A percentile compares a stretch with the other conserved stretches of the same genome.
Conservation (phyloP, 148 eudicot species). For the Oxyria digyna region DNA sequence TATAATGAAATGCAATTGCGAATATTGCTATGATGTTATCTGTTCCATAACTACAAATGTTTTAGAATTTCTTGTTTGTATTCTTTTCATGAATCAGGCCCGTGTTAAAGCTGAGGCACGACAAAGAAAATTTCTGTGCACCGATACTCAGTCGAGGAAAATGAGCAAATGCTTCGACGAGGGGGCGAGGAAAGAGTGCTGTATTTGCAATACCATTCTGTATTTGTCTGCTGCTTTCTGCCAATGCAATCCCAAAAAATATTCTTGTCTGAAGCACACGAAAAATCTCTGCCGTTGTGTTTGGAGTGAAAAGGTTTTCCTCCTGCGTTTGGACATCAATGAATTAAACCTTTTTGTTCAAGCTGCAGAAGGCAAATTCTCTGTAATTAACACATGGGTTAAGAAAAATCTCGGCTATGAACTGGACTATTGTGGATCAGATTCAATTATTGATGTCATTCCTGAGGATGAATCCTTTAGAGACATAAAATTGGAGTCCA, state of each 20-base stretch:
- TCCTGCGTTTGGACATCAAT: conserved; percentile 30
- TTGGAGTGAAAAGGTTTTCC: conserved; percentile 39
- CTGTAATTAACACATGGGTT: conserved; percentile 31
- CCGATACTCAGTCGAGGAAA: conserved; percentile 24
- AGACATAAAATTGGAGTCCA: conserved; percentile 6
- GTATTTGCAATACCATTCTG: conserved; percentile 40
- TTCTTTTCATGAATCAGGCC: conserved; percentile 17
- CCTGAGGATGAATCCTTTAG: conserved; percentile 10
- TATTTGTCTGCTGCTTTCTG: conserved; percentile 62
- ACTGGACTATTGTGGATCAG: conserved; percentile 6
- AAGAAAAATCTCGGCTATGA: conserved; percentile 28
- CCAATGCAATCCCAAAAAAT: conserved; percentile 39
- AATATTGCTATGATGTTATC: not conserved
- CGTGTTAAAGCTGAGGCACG: conserved; percentile 39
- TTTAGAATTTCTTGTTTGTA: not conserved
- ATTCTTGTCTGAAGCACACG: conserved; percentile 56
- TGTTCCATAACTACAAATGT: not conserved
- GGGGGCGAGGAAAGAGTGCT: conserved; percentile 43
- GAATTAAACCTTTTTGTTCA: conserved; percentile 45
- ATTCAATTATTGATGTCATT: not conserved
- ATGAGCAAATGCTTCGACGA: conserved; percentile 33
- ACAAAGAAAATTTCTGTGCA: conserved; percentile 43
- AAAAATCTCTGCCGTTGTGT: conserved; percentile 54
- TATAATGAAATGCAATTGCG: not conserved
- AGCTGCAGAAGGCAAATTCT: conserved; percentile 52